Conservation (phyloP, 139 green algal genomes). For the Chlamydomonas sphaeroides region DNA sequence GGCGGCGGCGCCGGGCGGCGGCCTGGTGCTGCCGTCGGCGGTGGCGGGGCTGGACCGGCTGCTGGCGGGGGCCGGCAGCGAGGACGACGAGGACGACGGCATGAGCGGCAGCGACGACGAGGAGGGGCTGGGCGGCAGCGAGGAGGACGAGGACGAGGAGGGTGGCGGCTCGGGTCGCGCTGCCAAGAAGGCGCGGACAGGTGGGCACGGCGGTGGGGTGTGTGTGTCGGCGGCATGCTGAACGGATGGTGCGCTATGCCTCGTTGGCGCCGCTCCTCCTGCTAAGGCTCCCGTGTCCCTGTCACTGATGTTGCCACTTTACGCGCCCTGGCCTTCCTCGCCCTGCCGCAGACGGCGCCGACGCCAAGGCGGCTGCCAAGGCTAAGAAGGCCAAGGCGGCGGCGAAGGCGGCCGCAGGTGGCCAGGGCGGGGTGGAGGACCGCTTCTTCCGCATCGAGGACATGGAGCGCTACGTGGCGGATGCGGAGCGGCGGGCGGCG, state of each 20-base stretch:
- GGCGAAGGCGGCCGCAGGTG: conserved; percentile 7
- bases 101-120: background rate
- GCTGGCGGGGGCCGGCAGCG: background rate
- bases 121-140: background rate
- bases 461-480: conserved; percentile 90
- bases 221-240: conserved; percentile 11
- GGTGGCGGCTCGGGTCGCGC: background rate
- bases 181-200: background rate
- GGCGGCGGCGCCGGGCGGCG: background rate
- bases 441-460: conserved; percentile 85
- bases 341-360: too few species aligned
- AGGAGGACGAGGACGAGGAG: conserved; percentile 5
- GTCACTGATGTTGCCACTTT: too few species aligned
- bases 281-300: too few species aligned
- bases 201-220: conserved; percentile 6
- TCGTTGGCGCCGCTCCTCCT: too few species aligned
- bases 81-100: background rate
- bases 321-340: too few species aligned
- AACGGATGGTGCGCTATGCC: too few species aligned
- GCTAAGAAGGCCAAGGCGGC: conserved; percentile 36
- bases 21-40: conserved; percentile 49
- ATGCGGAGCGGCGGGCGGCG: conserved; percentile 78
- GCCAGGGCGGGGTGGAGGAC: conserved; percentile 62
- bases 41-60: conserved; percentile 51
- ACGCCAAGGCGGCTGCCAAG: too few species aligned